A percentile compares a stretch with the other conserved stretches of the same genome.
Conservation (phyloP, 192 early-diverging fungal species). For the Thamnidium elegans region DNA sequence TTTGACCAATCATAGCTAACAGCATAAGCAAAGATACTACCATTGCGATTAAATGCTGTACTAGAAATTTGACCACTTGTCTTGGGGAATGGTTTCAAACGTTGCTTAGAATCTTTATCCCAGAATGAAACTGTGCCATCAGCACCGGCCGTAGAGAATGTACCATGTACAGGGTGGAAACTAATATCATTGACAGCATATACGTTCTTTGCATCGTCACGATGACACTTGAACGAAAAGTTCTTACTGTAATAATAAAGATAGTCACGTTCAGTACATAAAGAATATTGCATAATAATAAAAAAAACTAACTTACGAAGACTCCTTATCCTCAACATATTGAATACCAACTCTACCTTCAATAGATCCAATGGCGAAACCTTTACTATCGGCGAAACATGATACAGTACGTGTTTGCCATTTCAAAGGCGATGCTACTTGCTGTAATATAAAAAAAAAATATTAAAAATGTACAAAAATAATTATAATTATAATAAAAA, state of each 20-base stretch:
- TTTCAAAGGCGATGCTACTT: slow-evolving; percentile 63
- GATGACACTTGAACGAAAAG: slow-evolving; percentile 95
- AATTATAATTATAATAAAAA: no score
- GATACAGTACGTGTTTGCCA: slow-evolving; percentile 82
- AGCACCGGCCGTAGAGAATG: slow-evolving; percentile 83
- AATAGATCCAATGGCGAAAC: slow-evolving; percentile 90
- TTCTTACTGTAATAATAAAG: slow-evolving; percentile 49
- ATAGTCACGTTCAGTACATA: neutral
- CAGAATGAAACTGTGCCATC: slow-evolving; percentile 90
- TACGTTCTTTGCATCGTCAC: slow-evolving; percentile 62
- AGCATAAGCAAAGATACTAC: slow-evolving; percentile 90
- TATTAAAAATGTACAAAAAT: neutral
- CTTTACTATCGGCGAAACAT: slow-evolving; percentile 74
- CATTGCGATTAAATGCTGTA: slow-evolving; percentile 75
- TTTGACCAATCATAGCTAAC: slow-evolving; percentile 84
- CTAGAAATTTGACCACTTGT: slow-evolving; percentile 64
- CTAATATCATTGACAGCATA: slow-evolving; percentile 69
- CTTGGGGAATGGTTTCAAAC: slow-evolving; percentile 72
- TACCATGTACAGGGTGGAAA: slow-evolving; percentile 83
- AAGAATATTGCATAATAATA: neutral
- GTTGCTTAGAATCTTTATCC: slow-evolving; percentile 91
- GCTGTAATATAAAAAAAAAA: slow-evolving; percentile 7
- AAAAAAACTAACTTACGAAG: slow-evolving; percentile 31
- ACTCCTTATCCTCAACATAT: slow-evolving; percentile 83
- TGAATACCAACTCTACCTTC: slow-evolving; percentile 94